phyloP scores from a whole-genome alignment of 805 yeast species.

The Yarrowia divulgata region DNA sequence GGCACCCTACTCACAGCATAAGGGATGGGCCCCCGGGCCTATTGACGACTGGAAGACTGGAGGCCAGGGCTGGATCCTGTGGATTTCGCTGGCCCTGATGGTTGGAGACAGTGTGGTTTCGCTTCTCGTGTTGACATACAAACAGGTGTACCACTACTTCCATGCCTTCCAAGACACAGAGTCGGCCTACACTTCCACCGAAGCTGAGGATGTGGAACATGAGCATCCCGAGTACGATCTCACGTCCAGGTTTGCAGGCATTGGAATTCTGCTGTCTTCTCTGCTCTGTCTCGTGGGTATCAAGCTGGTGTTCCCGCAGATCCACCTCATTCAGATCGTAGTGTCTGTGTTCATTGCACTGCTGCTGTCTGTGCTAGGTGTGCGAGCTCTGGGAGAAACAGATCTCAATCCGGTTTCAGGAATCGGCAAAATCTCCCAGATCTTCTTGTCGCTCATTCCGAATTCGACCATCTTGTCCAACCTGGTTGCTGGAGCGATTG shows the following conservation, averaged over 20 bases:
- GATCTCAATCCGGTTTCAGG: slow-evolving; percentile 97
- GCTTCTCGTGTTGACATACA: slow-evolving; percentile 10
- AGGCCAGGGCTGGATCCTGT: slow-evolving; percentile 95
- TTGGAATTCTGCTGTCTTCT: slow-evolving; percentile 73
- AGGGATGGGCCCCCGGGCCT: slow-evolving; percentile 89
- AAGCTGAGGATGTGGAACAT: slow-evolving; percentile 40
- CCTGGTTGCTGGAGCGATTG: slow-evolving; percentile 93
- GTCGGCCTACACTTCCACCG: slow-evolving; percentile 5
- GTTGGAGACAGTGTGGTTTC: slow-evolving; percentile 82
- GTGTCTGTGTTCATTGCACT: slow-evolving; percentile 78
- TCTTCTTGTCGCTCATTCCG: slow-evolving; percentile 77
- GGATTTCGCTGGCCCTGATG: slow-evolving; percentile 94
- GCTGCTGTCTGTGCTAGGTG: slow-evolving; percentile 82
- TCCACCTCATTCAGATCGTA: slow-evolving; percentile 72
- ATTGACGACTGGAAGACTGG: slow-evolving; percentile 94
- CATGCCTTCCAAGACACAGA: slow-evolving; percentile 18
- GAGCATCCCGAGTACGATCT: slow-evolving; percentile 59
- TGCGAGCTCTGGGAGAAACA: slow-evolving; percentile 94
- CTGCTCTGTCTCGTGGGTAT: slow-evolving; percentile 71
- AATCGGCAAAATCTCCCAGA: slow-evolving; percentile 91
- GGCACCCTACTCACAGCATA: slow-evolving; percentile 75
- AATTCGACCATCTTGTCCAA: slow-evolving; percentile 84
- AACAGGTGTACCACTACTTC: slow-evolving; percentile 8
- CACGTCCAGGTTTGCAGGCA: slow-evolving; percentile 56
- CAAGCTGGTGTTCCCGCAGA: slow-evolving; percentile 69